Percentiles rank a stretch among this genome's conserved stretches.
These are phyloP conservation scores for Microbotryum saponariae DNA, from an alignment of 1,284 basidiomycete genomes.

Conservation along the genomic window DNA sequence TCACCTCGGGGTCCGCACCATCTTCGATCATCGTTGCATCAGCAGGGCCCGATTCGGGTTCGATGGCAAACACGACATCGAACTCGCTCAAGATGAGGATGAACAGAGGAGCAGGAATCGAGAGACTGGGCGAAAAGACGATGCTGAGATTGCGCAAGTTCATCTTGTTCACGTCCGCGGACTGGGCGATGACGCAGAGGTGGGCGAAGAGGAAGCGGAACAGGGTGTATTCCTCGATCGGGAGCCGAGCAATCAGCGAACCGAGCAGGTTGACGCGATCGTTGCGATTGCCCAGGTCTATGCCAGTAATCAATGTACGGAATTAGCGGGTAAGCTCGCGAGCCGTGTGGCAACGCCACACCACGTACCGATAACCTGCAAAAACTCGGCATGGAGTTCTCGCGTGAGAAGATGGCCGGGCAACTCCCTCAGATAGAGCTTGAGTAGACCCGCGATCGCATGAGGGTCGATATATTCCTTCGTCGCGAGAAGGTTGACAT, in stretches of 20 bases:
- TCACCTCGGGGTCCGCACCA: neutral
- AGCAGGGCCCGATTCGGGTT: slow-evolving; percentile 32
- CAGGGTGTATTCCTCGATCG: slow-evolving; percentile 85
- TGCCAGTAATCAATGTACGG: too few relatives aligned
- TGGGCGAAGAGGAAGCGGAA: slow-evolving; percentile 70
- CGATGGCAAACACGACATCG: slow-evolving; percentile 47
- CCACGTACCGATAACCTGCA: slow-evolving; percentile 76
- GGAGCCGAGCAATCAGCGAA: slow-evolving; percentile 73
- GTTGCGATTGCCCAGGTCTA: slow-evolving; percentile 73
- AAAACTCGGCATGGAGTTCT: slow-evolving; percentile 76
- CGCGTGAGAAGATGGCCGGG: slow-evolving; percentile 85
- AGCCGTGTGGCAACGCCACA: slow-evolving; percentile 10
- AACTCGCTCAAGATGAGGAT: slow-evolving; percentile 86
- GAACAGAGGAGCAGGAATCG: slow-evolving; percentile 89
- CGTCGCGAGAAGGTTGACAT: slow-evolving; percentile 72
- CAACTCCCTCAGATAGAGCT: slow-evolving; percentile 80
- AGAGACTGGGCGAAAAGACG: slow-evolving; percentile 89
- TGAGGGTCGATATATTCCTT: slow-evolving; percentile 93
- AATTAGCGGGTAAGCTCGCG: slow-evolving; percentile 7
- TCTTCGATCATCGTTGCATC: slow-evolving; percentile 19
- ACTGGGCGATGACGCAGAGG: slow-evolving; percentile 87
- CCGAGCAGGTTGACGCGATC: slow-evolving; percentile 83
- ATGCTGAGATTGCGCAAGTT: slow-evolving; percentile 97
- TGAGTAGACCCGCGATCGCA: slow-evolving; percentile 84
- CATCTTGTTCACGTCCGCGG: slow-evolving; percentile 91